Evolutionary conservation across 2,329 filamentous ascomycete genomes (phyloP).

Genomic region (Esteya vermicola): DNA sequence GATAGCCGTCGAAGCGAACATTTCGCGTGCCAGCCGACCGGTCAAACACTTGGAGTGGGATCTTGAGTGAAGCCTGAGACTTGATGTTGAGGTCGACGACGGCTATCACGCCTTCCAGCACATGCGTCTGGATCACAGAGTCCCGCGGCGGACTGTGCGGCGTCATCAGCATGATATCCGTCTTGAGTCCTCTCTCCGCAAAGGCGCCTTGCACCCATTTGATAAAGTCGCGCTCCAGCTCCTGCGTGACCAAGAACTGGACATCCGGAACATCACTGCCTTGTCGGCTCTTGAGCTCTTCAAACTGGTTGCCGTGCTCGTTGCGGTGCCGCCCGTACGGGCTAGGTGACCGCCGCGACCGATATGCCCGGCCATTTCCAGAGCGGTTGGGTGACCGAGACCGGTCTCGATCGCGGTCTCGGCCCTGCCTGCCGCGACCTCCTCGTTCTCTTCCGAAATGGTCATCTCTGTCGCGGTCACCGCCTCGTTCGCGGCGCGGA

Average conservation of each 20-base stretch:
- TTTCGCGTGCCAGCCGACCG: conserved; percentile 59
- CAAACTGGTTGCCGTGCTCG: conserved; percentile 35
- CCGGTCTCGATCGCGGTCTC: conserved; percentile 48
- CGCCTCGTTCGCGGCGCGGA: conserved; percentile 39
- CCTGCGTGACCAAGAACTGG: conserved; percentile 70
- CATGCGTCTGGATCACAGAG: conserved; percentile 70
- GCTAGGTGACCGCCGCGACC: conserved; percentile 52
- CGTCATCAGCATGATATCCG: conserved; percentile 67
- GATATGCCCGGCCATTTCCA: conserved; percentile 34
- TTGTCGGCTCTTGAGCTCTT: conserved; percentile 31
- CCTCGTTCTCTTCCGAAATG: conserved; percentile 31
- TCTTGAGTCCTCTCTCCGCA: conserved; percentile 52
- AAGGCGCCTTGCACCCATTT: conserved; percentile 71
- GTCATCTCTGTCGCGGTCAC: conserved; percentile 46
- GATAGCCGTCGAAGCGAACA: conserved; percentile 77
- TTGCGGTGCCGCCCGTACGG: conserved; percentile 38
- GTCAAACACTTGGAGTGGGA: conserved; percentile 77
- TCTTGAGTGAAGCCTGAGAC: conserved; percentile 56
- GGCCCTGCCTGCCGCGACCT: conserved; percentile 24
- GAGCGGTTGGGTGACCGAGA: conserved; percentile 48
- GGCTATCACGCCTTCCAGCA: conserved; percentile 76
- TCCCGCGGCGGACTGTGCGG: conserved; percentile 57
- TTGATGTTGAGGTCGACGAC: conserved; percentile 62
- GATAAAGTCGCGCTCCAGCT: conserved; percentile 67
- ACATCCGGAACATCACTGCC: conserved; percentile 74